These are phyloP conservation scores for Cladosporium sp. DNA, from an alignment of 2,329 filamentous ascomycete genomes.

Conservation along the genomic window DNA sequence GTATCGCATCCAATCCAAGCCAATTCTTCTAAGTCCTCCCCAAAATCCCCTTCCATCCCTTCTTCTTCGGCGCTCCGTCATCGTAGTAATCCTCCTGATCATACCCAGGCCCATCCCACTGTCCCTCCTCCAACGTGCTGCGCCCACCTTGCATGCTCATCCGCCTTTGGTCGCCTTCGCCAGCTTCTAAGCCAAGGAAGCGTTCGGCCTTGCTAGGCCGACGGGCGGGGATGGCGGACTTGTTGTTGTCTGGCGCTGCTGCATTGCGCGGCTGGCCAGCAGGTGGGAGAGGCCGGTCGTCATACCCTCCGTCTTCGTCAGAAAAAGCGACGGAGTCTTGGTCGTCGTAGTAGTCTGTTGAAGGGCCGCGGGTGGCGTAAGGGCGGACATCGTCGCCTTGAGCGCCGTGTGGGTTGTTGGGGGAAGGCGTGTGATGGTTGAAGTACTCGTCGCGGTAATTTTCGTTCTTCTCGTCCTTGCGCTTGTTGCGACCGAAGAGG, in stretches of 20 bases:
- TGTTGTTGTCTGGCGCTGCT: neutral
- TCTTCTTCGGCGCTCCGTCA: slow-evolving; percentile 13
- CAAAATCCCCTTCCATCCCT: slow-evolving; percentile 24
- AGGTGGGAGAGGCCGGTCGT: slow-evolving; percentile 18
- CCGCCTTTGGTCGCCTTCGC: slow-evolving; percentile 13
- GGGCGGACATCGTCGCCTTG: slow-evolving; percentile 7
- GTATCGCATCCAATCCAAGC: no score
- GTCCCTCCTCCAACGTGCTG: slow-evolving; percentile 14
- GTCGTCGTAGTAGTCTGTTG: slow-evolving; percentile 18
- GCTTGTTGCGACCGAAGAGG: slow-evolving; percentile 8
- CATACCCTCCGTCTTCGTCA: slow-evolving; percentile 23
- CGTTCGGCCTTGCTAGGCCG: slow-evolving; percentile 29
- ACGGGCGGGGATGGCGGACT: slow-evolving; percentile 15
- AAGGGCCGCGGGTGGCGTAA: neutral
- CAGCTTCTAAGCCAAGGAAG: slow-evolving; percentile 27
- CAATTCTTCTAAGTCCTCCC: neutral
- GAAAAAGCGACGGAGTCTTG: slow-evolving; percentile 24
- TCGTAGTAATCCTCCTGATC: slow-evolving; percentile 17
- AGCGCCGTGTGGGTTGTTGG: neutral
- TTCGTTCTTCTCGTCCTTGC: neutral
- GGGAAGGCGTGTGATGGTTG: slow-evolving; percentile 1
- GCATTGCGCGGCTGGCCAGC: neutral
- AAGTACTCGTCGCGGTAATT: slow-evolving; percentile 4
- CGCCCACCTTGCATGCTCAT: slow-evolving; percentile 13
- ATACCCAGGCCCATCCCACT: slow-evolving; percentile 17